Base-by-base conservation (phyloP, 2,329 filamentous ascomycete genomes). In the Nigrograna mackinnonii region DNA sequence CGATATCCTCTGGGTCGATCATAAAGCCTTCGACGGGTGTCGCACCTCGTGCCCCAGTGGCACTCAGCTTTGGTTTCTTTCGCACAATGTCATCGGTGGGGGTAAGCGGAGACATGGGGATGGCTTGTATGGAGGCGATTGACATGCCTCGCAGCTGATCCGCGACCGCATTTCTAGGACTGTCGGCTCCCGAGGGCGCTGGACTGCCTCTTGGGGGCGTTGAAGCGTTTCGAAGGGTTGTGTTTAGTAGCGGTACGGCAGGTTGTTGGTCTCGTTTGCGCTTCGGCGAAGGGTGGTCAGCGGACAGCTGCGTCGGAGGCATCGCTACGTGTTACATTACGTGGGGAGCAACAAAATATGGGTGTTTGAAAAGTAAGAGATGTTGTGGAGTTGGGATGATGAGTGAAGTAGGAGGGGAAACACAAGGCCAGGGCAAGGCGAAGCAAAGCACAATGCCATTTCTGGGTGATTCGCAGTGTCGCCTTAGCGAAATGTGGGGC, bases 51-150 rank as follows among this genome's bases (percentile, higher is more conserved):
- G 48, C 41, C 39, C 54, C 46, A 37, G 53, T 50, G 13, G 45
- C 54, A 36, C 61, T 58, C 37, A 66, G 53, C 50, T 67, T 68
- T 24, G 57, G 62, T 58, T 64, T 67, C 60, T 68, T 68, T 50
- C 56, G 55, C 43, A 57, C 52, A 19, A 55, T 53, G 44, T 64
- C 53, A 48, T 67, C 64, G 37, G 53, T 60, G 6, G 64, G 64
- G 18, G 62, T 64, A 22, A 67, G 61, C 41, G 64, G 62, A 12
- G 57, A 57, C 55, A 64, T 57, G 24, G 61, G 60, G 20, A 66
- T 64, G 37, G 62, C 34, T 9, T 28, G 18, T 4, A 33, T 19
- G 2, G 32, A 50, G 36, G 54, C 42, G 9, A 57, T 46, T 6
- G 46, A 60, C 64, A 68, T 62, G 22, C 57, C 57, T 43, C 58